Conservation (phyloP, 2,329 filamentous ascomycete genomes). For the Aureobasidium sp. region DNA sequence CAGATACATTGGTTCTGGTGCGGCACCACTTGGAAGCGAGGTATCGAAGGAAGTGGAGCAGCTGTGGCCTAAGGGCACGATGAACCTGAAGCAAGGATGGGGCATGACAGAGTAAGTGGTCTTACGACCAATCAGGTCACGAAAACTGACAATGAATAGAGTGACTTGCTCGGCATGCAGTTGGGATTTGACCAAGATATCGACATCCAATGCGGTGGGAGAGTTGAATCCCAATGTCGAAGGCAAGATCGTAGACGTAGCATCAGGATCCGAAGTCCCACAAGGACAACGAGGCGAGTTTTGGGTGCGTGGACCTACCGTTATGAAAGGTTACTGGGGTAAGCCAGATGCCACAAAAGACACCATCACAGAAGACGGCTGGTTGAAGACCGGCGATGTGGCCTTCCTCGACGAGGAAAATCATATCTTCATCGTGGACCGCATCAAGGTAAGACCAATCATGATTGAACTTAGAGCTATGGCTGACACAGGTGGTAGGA, state of each 20-base stretch:
- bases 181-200: constrained; percentile 49
- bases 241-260: constrained; percentile 56
- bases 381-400: constrained; percentile 65
- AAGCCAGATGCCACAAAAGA: constrained; percentile 58
- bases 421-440: constrained; percentile 60
- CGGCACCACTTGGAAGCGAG: constrained; percentile 51
- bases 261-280: constrained; percentile 40
- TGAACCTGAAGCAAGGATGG: constrained; percentile 64
- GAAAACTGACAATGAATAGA: constrained; percentile 21
- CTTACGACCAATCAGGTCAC: no score
- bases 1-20: constrained; percentile 52
- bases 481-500: constrained; percentile 31
- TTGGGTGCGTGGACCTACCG: constrained; percentile 60
- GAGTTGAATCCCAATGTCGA: constrained; percentile 61
- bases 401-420: constrained; percentile 51
- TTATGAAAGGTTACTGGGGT: constrained; percentile 71
- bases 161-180: constrained; percentile 60
- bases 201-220: constrained; percentile 47
- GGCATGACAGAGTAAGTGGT: constrained; percentile 67
- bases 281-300: constrained; percentile 57
- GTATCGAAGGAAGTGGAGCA: constrained; percentile 45
- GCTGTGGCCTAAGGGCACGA: constrained; percentile 40
- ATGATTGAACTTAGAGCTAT: neutral
- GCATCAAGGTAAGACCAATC: constrained; percentile 50
- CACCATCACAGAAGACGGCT: constrained; percentile 54